phyloP scores from a whole-genome alignment of 108 stramenopile species.

The Skeletonema potamos region DNA sequence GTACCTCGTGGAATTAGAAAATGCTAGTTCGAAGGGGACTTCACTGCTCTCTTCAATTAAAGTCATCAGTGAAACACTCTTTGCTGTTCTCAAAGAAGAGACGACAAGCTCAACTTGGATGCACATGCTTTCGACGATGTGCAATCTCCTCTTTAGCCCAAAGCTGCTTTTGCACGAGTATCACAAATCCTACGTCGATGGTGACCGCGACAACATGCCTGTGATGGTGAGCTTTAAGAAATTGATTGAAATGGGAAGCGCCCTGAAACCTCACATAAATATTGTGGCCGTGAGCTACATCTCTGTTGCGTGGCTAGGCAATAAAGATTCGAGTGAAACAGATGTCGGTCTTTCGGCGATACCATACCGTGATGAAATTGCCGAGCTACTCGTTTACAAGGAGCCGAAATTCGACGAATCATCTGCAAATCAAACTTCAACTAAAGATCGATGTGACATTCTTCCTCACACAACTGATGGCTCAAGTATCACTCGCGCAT shows the following conservation, averaged over 20 bases:
- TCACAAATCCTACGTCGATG: conserved; percentile 21
- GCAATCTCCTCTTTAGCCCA: conserved; percentile 64
- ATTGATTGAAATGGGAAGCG: conserved; percentile 61
- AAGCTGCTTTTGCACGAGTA: conserved; percentile 63
- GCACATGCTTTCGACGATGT: conserved; percentile 79
- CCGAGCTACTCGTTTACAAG: conserved; percentile 75
- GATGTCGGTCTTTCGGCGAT: conserved; percentile 63
- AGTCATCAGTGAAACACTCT: conserved; percentile 54
- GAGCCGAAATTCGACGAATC: conserved; percentile 66
- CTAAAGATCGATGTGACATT: conserved; percentile 7
- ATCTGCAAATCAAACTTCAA: conserved; percentile 45
- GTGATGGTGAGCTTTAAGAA: conserved; percentile 66
- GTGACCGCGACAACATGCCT: conserved; percentile 38
- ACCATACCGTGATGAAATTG: conserved; percentile 73
- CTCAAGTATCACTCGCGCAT: conserved; percentile 65
- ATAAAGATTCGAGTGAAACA: conserved; percentile 4
- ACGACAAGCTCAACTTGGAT: conserved; percentile 41
- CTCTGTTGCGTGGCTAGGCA: conserved; percentile 67
- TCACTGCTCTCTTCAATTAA: conserved; percentile 35
- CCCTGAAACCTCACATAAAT: conserved; percentile 56
- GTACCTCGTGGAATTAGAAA: conserved; percentile 22
- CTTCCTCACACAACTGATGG: conserved; percentile 47
- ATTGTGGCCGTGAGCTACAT: conserved; percentile 57
- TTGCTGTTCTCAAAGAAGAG: conserved; percentile 57
- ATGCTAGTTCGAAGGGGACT: conserved; percentile 6